Evolutionary conservation across 345 rosid species (phyloP).

Genomic region (Adansonia digitata): DNA sequence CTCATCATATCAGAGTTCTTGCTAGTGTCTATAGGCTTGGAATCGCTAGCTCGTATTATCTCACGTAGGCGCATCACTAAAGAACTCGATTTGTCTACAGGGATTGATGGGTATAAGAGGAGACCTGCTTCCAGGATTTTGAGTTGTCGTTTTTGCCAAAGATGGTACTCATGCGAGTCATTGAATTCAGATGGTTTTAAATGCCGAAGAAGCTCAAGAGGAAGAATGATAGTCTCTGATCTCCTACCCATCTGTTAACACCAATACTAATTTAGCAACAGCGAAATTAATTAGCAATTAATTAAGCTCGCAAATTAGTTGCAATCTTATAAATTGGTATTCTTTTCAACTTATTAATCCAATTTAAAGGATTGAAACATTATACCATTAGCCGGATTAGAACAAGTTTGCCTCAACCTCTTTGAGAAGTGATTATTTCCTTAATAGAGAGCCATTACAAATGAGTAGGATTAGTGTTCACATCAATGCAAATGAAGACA

Average conservation of each 20-base stretch:
- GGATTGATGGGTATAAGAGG: conserved; percentile 60
- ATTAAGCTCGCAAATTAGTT: too few species aligned
- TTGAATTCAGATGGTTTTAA: conserved; percentile 71
- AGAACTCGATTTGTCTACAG: conserved; percentile 58
- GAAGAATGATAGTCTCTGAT: conserved; percentile 83
- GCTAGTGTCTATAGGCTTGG: conserved; percentile 50
- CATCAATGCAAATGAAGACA: too few species aligned
- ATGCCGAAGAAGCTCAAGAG: conserved; percentile 84
- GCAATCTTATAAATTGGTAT: too few species aligned
- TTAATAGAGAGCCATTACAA: too few species aligned
- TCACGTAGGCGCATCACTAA: conserved; percentile 53
- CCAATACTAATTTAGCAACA: background rate
- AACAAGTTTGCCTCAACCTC: too few species aligned
- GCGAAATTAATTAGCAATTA: too few species aligned
- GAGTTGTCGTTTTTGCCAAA: conserved; percentile 83
- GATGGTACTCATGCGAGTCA: conserved; percentile 62
- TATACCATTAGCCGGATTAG: too few species aligned
- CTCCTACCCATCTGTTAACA: conserved; percentile 54
- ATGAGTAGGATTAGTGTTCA: too few species aligned
- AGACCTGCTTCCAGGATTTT: conserved; percentile 75
- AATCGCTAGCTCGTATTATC: conserved; percentile 43
- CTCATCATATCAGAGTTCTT: conserved; percentile 71
- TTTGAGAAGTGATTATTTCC: too few species aligned
- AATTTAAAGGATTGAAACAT: too few species aligned
- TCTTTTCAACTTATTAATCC: too few species aligned